Evolutionary conservation across 108 stramenopile genomes (phyloP), one percentile per base, ranked within the genome.

Genomic region (Cafeteria roenbergensis): DNA sequence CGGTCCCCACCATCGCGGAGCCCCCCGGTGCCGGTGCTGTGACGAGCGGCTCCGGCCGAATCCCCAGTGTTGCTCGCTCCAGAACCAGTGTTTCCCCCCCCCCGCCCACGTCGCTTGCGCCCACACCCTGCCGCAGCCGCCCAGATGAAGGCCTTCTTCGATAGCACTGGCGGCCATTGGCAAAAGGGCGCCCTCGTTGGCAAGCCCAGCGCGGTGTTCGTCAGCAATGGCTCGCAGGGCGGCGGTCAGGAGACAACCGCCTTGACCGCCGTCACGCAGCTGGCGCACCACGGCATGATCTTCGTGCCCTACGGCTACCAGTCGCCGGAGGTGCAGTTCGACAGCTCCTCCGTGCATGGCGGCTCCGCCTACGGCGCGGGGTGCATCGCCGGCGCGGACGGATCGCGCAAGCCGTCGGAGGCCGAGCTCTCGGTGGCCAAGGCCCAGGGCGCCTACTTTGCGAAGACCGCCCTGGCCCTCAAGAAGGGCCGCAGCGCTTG

Each of bases 221-320:
- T 75, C 57, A 68, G 70, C 26, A 79, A 76, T 27, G 84, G 60
- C 42, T 69, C 82, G 3, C 78, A 78, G 79, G 77, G 71, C 26
- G 85, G 87, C 33, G 87, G 87, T 21, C 87, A 86, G 72, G 87
- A 88, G 64, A 86, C 83, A 17, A 68, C 77, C 31, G 72, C 73
- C 31, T 58, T 88, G 28, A 80, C 82, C 24, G 66, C 42, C 26
- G 48, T 88, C 54, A 75, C 80, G 14, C 84, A 83, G 71, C 74
- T 82, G 55, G 50, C 82, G 29, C 87, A 88, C 80, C 83, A 85
- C 52, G 87, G 87, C 37, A 87, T 85, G 84, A 63, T 82, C 60
- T 87, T 78, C 65, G 82, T 87, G 6, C 83, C 86, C 38, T 28
- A 73, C 30, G 83, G 86, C 38, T 87, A 83, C 78, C 33, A 52